Conservation (phyloP, 106 monocot genomes). For the Phalaenopsis equestris region DNA sequence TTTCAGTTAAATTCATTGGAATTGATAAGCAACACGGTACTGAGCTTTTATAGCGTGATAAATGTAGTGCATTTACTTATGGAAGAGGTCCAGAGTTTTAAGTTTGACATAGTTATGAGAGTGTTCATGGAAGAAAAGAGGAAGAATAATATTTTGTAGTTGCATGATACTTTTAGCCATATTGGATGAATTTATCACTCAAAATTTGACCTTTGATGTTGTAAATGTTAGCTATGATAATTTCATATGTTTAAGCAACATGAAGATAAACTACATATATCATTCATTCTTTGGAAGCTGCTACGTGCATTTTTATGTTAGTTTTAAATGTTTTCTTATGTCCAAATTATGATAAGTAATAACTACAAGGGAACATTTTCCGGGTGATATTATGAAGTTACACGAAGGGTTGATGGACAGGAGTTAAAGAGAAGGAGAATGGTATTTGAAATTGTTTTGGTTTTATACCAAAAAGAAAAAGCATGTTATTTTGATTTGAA, state of each 20-base stretch:
- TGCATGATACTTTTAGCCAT: background rate
- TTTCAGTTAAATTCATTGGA: slow-evolving; percentile 2
- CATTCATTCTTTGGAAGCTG: background rate
- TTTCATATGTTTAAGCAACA: background rate
- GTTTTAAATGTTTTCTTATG: background rate
- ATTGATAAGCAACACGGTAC: background rate
- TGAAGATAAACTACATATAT: background rate
- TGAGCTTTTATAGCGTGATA: background rate
- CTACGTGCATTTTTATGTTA: background rate
- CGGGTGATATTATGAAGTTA: background rate
- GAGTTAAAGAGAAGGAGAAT: background rate
- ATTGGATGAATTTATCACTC: background rate
- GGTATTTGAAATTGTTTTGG: background rate
- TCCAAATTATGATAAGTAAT: background rate
- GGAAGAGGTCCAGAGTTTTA: background rate
- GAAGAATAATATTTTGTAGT: background rate
- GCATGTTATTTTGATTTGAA: background rate
- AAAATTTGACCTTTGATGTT: background rate
- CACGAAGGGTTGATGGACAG: background rate
- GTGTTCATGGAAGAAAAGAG: background rate
- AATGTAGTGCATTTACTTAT: background rate
- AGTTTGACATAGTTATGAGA: background rate
- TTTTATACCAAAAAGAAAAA: background rate
- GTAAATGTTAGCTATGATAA: background rate
- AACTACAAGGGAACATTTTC: background rate